Evolutionary conservation across 306 rosid genomes (phyloP), one percentile per base, ranked within the genome.

Genomic region (Cyclanthera cordifolia): DNA sequence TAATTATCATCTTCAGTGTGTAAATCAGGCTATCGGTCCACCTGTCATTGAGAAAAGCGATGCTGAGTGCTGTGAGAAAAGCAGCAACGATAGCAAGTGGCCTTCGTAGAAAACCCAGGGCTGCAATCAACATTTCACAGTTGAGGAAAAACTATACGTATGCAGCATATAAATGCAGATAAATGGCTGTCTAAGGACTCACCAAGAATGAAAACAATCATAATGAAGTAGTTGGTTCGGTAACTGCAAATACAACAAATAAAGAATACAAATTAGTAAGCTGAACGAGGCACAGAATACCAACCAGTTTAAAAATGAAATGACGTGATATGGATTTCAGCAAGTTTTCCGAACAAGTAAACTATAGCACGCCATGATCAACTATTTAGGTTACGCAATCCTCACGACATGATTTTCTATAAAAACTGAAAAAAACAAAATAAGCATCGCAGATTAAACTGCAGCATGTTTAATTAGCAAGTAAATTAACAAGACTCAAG

Each of bases 1-100:
- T 20, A 37, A 61, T 39, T 39, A 17, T 2, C 24, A 25, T 19
- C 43, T 20, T 21, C 48, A 24, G 10, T 12, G 67, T 2, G 43
- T 37, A 37, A 6, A 20, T 56, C 12, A 49, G 67, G 53, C 43
- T 51, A 20, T 61, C 17, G 47, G 70, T 54, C 46, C 76, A 90
- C 99, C 99, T 94, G 79, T 94, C 99, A 81, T 94, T 94, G 34
- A 94, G 84, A 80, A 94, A 85, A 61, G 97, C 99, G 56, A 94
- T 82, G 81, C 88, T 90, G 32, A 90, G 90, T 2, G 97, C 96
- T 0, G 96, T 90, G 23, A 94, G 85, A 67, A 86, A 69, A 17
- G 97, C 97, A 4, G 99, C 96, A 2, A 90, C 71, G 61, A 94
- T 72, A 27, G 95, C 88, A 45, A 90, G 80, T 6, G 97, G 99